These are phyloP conservation scores for Fusarium continuum DNA, from an alignment of 2,329 filamentous ascomycete genomes.

Conservation along the genomic window DNA sequence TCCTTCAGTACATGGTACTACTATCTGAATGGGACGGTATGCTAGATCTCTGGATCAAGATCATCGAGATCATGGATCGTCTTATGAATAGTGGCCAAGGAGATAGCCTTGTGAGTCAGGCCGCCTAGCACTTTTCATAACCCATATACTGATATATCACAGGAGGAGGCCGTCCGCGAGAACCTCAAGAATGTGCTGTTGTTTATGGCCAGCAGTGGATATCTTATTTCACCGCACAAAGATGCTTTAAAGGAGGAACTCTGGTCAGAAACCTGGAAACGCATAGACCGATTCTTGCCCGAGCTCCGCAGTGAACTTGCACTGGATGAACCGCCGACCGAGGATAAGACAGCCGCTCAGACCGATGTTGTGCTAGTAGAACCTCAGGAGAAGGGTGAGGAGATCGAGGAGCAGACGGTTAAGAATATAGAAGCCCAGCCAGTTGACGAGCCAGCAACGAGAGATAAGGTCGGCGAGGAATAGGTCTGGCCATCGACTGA, in stretches of 20 bases:
- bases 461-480: conserved; percentile 2
- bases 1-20: conserved; percentile 89
- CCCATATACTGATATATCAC: conserved; percentile 22
- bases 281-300: conserved; percentile 71
- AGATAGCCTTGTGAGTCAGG: conserved; percentile 77
- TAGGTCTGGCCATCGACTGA: not conserved
- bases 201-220: conserved; percentile 92
- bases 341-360: conserved; percentile 5
- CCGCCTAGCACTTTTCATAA: not conserved
- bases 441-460: not conserved
- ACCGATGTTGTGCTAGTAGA: not conserved
- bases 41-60: conserved; percentile 89
- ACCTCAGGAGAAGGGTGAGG: not conserved
- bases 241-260: conserved; percentile 65
- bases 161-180: conserved; percentile 96
- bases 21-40: conserved; percentile 88
- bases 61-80: conserved; percentile 93
- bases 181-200: conserved; percentile 95
- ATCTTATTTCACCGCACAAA: conserved; percentile 75
- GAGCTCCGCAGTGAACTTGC: conserved; percentile 66
- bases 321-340: conserved; percentile 54
- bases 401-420: conserved; percentile 5
- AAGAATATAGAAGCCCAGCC: conserved; percentile 7
- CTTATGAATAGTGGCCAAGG: conserved; percentile 96
- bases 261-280: conserved; percentile 71